phyloP scores from a whole-genome alignment of 805 yeast genomes.

The Wickerhamiella slavikovae region DNA sequence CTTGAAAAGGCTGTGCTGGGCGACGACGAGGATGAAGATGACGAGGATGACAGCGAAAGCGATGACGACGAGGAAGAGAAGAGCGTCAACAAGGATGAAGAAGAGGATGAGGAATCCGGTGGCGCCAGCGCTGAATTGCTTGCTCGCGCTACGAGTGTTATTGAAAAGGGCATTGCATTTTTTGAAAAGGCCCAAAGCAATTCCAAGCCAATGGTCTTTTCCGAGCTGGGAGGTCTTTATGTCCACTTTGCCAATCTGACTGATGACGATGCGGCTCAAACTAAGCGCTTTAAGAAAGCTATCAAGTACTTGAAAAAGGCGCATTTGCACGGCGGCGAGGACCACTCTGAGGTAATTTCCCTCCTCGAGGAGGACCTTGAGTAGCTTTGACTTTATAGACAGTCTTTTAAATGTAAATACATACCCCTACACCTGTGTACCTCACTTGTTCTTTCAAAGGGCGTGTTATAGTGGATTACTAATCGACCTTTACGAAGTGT shows the following conservation, averaged over 20 bases:
- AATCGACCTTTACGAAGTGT: too few relatives aligned
- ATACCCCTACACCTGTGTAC: too few relatives aligned
- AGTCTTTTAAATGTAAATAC: too few relatives aligned
- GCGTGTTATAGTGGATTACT: too few relatives aligned
- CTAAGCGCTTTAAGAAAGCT: slow-evolving; percentile 43
- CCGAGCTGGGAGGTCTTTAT: slow-evolving; percentile 65
- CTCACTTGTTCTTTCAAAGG: too few relatives aligned
- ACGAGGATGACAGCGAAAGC: slow-evolving; percentile 2
- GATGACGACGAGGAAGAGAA: slow-evolving; percentile 3
- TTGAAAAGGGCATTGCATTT: slow-evolving; percentile 33
- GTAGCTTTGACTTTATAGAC: too few relatives aligned
- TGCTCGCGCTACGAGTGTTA: too few relatives aligned
- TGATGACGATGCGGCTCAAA: slow-evolving; percentile 53
- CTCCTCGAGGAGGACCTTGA: too few relatives aligned
- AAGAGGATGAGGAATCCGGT: too few relatives aligned
- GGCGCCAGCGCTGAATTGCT: too few relatives aligned
- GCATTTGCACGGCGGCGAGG: slow-evolving; percentile 4
- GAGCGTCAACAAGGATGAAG: slow-evolving; percentile 1
- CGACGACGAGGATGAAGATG: slow-evolving; percentile 5
- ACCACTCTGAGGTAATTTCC: not conserved
- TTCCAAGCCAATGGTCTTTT: slow-evolving; percentile 67
- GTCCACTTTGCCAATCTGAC: slow-evolving; percentile 59
- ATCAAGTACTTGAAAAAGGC: slow-evolving; percentile 49
- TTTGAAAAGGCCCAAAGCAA: slow-evolving; percentile 40
- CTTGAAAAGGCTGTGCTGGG: too few relatives aligned